Percentiles rank a stretch among this genome's conserved stretches.
Evolutionary conservation across 345 rosid species (phyloP).

Genomic region (Hevea brasiliensis): DNA sequence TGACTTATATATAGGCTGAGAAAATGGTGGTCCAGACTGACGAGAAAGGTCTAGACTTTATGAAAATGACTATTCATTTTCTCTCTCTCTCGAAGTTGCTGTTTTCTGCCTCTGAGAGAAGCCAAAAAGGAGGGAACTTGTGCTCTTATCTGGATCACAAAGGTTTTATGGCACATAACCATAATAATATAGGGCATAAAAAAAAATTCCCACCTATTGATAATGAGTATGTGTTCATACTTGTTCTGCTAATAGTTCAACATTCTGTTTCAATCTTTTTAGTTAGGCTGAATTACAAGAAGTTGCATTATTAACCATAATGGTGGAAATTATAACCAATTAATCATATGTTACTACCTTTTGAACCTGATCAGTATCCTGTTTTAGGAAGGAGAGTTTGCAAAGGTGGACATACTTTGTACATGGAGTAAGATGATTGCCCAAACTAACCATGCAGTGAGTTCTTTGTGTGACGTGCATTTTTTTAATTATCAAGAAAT

Average conservation of each 20-base stretch:
- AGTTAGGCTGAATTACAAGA: neutral
- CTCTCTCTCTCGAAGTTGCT: slow-evolving; percentile 19
- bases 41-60: slow-evolving; percentile 52
- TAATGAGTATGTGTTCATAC: neutral
- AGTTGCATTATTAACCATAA: neutral
- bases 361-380: neutral
- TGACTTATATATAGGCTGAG: slow-evolving; percentile 33
- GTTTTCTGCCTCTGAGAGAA: slow-evolving; percentile 1
- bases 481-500: neutral
- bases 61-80: slow-evolving; percentile 36
- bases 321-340: neutral
- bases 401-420: neutral
- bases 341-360: neutral
- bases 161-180: neutral
- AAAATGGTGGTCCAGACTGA: slow-evolving; percentile 43
- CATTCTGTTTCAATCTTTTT: neutral
- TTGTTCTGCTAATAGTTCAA: neutral
- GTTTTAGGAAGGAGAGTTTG: neutral
- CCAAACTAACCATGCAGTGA: neutral
- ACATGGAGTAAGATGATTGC: slow-evolving; percentile 7
- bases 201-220: neutral
- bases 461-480: neutral
- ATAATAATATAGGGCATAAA: neutral
- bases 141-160: slow-evolving; percentile 2
- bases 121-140: neutral